These are phyloP conservation scores for Ogataea zsoltii DNA, from an alignment of 805 yeast species.

Conservation along the genomic window DNA sequence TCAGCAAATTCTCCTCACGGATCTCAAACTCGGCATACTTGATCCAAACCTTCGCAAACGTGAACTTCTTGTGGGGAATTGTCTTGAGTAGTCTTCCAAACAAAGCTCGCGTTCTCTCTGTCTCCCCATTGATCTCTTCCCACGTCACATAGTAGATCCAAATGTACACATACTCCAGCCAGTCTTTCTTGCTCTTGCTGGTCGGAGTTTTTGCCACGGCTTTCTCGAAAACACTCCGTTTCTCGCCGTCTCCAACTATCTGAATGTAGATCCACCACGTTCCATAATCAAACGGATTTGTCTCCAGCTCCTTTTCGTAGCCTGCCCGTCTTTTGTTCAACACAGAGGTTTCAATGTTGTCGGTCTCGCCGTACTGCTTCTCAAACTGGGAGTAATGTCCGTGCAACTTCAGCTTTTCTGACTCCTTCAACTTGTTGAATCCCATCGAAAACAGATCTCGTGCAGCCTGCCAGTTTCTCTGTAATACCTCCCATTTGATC, in stretches of 20 bases:
- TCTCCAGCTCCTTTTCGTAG: slow-evolving; percentile 50
- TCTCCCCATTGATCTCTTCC: slow-evolving; percentile 54
- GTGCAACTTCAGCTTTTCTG: slow-evolving; percentile 38
- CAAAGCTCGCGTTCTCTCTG: slow-evolving; percentile 46
- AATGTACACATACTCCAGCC: slow-evolving; percentile 71
- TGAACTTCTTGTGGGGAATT: slow-evolving; percentile 60
- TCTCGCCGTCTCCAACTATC: slow-evolving; percentile 44
- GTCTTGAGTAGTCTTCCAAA: slow-evolving; percentile 51
- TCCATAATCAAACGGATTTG: slow-evolving; percentile 62
- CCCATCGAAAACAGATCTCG: slow-evolving; percentile 57
- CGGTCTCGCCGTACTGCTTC: slow-evolving; percentile 59
- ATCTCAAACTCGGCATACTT: slow-evolving; percentile 70
- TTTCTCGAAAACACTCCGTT: slow-evolving; percentile 41
- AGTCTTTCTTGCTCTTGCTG: slow-evolving; percentile 32
- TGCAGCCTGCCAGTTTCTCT: slow-evolving; percentile 63
- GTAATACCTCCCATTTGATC: slow-evolving; percentile 70
- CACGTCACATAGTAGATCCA: slow-evolving; percentile 69
- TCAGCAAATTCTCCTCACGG: slow-evolving; percentile 50
- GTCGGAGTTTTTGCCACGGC: slow-evolving; percentile 48
- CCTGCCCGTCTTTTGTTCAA: slow-evolving; percentile 52
- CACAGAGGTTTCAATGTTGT: slow-evolving; percentile 54
- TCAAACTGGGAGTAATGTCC: slow-evolving; percentile 58
- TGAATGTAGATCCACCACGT: slow-evolving; percentile 80
- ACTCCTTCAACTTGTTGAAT: slow-evolving; percentile 37
- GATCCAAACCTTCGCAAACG: slow-evolving; percentile 77